Evolutionary conservation across 768 basidiomycete genomes (phyloP), one percentile per base, ranked within the genome.

Genomic region (Cystoderma amianthinum): DNA sequence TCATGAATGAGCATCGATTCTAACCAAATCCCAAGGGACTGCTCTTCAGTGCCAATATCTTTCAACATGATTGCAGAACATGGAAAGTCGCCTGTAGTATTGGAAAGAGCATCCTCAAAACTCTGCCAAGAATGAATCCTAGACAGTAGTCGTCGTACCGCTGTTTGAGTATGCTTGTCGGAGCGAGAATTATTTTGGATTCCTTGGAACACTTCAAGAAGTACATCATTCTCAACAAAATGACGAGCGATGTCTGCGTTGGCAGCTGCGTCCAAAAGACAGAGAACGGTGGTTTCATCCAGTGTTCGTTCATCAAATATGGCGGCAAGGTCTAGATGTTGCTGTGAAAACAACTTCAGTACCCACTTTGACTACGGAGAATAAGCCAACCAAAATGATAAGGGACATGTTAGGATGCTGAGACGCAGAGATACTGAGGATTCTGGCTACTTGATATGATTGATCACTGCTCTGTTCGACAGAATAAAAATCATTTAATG

Each of bases 21-120:
- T 10, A 89, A 62, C 81, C 81, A 86, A 35, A 82, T 78, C 4
- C 85, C 86, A 39, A 82, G 67, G 1, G 83, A 72, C 43, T 74
- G 71, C 47, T 88, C 86, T 36, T 82, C 80, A 2, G 64, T 57
- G 9, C 77, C 72, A 11, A 86, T 63, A 23, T 86, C 80, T 45
- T 71, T 73, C 17, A 89, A 57, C 50, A 81, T 69, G 3, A 46
- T 55, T 11, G 68, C 69, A n/a, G 76, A 68, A 4, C 56, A 56
- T 1, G 50, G 39, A 50, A 81, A 79, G 45, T 84, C 66, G 10
- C 68, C 75, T 1, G 66, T 63, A 0, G 71, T 56, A 48, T 77
- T 77, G 2, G 66, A 68, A 4, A 89, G 61, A 1, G 78, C 74
- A 21, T 84, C 74, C 50, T 80, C 76, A 5, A 89, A 77, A 15